These are phyloP conservation scores for Sclerotinia subarctica DNA, from an alignment of 2,329 filamentous ascomycete genomes.

Conservation along the genomic window DNA sequence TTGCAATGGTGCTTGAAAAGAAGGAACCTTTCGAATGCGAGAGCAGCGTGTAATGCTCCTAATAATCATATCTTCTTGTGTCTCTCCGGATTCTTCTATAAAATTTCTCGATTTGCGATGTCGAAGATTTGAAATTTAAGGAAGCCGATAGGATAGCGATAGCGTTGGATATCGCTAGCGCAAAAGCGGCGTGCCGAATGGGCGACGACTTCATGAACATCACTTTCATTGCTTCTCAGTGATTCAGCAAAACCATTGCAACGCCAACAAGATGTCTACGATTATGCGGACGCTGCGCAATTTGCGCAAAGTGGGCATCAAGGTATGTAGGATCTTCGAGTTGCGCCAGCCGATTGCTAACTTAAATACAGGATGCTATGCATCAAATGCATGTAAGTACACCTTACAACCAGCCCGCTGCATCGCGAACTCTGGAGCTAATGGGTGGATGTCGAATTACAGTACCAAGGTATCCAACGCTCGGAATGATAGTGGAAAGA, in stretches of 20 bases:
- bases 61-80: conserved; percentile 38
- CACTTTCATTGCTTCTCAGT: conserved; percentile 15
- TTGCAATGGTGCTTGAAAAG: conserved; percentile 28
- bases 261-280: conserved; percentile 74
- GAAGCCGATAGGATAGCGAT: conserved; percentile 12
- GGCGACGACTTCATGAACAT: conserved; percentile 21
- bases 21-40: conserved; percentile 32
- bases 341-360: conserved; percentile 39
- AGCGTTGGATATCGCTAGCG: conserved; percentile 23
- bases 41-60: conserved; percentile 39
- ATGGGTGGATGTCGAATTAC: conserved; percentile 25
- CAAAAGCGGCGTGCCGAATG: conserved; percentile 28
- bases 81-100: background rate
- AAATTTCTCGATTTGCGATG: conserved; percentile 1
- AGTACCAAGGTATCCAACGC: conserved; percentile 36
- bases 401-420: conserved; percentile 28
- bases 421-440: conserved; percentile 25
- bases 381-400: conserved; percentile 86
- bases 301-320: conserved; percentile 81
- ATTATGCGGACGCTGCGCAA: conserved; percentile 82
- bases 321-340: conserved; percentile 53
- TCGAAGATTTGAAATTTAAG: conserved; percentile 17
- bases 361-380: conserved; percentile 68
- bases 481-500: background rate
- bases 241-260: conserved; percentile 30